Evolutionary conservation across 441 rosid species (phyloP).

Genomic region (Geranium incanum): DNA sequence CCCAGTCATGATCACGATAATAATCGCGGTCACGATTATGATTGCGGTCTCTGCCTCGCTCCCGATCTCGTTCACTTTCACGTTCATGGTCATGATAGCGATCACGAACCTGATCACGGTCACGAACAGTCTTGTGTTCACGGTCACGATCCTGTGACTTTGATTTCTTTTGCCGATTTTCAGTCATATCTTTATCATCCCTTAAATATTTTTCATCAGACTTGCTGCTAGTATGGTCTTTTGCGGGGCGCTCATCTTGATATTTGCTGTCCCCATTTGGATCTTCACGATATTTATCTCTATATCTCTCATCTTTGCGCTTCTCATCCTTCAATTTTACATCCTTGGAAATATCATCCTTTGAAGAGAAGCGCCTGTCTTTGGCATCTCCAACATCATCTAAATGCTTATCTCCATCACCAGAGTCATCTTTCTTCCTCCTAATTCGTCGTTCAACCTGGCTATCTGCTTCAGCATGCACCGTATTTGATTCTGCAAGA

Average conservation of each 20-base stretch:
- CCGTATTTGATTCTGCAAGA: constrained; percentile 45
- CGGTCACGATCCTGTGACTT: constrained; percentile 47
- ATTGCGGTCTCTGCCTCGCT: constrained; percentile 30
- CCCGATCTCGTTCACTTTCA: constrained; percentile 15
- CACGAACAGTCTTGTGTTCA: constrained; percentile 28
- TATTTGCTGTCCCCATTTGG: constrained; percentile 47
- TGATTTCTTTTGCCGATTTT: constrained; percentile 42
- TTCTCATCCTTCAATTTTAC: constrained; percentile 64
- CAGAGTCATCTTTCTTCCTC: constrained; percentile 62
- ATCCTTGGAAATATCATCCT: constrained; percentile 51
- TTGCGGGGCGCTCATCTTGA: constrained; percentile 46
- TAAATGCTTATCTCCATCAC: constrained; percentile 47
- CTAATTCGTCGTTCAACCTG: constrained; percentile 50
- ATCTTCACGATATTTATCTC: constrained; percentile 49
- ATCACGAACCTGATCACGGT: constrained; percentile 26
- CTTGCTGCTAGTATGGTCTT: constrained; percentile 48
- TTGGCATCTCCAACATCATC: constrained; percentile 46
- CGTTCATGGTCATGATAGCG: constrained; percentile 21
- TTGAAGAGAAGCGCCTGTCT: constrained; percentile 35
- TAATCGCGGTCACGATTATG: constrained; percentile 32
- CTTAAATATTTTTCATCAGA: constrained; percentile 51
- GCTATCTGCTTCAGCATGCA: constrained; percentile 49
- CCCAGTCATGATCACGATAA: constrained; percentile 24
- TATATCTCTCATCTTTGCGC: constrained; percentile 48
- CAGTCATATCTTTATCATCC: constrained; percentile 48